A percentile compares a stretch with the other conserved stretches of the same genome.
Evolutionary conservation across 805 yeast species (phyloP).

Genomic region (Yarrowia osloensis): DNA sequence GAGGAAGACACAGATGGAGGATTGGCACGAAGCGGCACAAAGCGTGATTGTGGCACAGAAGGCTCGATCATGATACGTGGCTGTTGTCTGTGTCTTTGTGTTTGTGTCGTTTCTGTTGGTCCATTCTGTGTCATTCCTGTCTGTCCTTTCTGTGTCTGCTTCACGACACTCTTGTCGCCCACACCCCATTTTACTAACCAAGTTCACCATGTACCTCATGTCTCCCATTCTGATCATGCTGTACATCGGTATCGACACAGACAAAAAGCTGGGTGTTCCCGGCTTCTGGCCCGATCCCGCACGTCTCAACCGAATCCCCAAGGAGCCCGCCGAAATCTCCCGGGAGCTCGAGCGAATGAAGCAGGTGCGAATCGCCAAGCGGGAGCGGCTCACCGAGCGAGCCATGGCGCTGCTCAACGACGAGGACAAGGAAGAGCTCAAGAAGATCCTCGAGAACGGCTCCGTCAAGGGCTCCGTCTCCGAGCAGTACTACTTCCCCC

Average conservation of each 20-base stretch:
- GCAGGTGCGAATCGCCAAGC: constrained; percentile 70
- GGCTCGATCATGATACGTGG: too few species aligned
- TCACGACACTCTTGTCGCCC: neutral
- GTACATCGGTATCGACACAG: constrained; percentile 88
- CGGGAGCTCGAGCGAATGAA: constrained; percentile 88
- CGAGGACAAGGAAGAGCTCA: constrained; percentile 31
- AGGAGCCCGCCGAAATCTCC: constrained; percentile 87
- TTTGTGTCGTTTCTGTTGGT: too few species aligned
- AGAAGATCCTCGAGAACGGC: constrained; percentile 23
- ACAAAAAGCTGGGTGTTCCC: constrained; percentile 82
- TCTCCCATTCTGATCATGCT: constrained; percentile 92
- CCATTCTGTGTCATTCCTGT: too few species aligned
- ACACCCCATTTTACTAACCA: too few species aligned
- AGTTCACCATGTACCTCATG: constrained; percentile 68
- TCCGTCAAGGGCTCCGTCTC: constrained; percentile 29
- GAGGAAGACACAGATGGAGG: neutral
- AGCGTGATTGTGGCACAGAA: too few species aligned
- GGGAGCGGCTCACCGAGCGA: constrained; percentile 69
- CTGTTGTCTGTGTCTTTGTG: too few species aligned
- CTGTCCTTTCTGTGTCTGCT: too few species aligned
- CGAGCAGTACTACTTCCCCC: constrained; percentile 26
- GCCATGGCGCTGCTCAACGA: constrained; percentile 59
- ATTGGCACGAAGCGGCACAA: too few species aligned
- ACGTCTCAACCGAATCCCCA: constrained; percentile 86
- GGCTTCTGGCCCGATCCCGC: constrained; percentile 98